Conservation (phyloP, 2,329 filamentous ascomycete species). For the Chaetomium globosum region DNA sequence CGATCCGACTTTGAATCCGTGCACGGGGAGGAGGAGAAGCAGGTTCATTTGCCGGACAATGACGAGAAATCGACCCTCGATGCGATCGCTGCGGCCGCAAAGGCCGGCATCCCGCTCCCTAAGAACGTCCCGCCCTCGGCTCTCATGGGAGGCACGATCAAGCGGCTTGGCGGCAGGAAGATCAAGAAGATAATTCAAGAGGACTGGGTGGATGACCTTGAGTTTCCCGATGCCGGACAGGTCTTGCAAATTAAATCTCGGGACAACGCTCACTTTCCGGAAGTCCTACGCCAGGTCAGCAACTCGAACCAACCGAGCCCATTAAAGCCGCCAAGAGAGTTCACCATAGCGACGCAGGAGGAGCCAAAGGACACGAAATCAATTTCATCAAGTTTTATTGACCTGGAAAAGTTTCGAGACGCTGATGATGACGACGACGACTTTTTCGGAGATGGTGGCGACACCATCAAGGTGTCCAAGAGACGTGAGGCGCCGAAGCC, state of each 20-base stretch:
- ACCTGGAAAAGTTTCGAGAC: conserved; percentile 67
- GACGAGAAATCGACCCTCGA: conserved; percentile 82
- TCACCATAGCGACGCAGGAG: conserved; percentile 35
- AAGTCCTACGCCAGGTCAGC: conserved; percentile 68
- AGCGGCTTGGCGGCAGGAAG: conserved; percentile 77
- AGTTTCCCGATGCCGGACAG: conserved; percentile 63
- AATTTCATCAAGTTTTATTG: conserved; percentile 52
- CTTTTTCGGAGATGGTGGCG: conserved; percentile 64
- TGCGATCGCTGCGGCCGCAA: conserved; percentile 83
- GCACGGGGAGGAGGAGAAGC: conserved; percentile 81
- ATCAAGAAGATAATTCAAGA: conserved; percentile 73
- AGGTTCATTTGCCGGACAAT: conserved; percentile 80
- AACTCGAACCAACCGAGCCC: conserved; percentile 59
- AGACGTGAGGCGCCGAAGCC: conserved; percentile 55
- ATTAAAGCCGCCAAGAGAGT: conserved; percentile 40
- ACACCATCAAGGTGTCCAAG: conserved; percentile 71
- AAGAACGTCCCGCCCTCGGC: conserved; percentile 85
- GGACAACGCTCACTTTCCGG: conserved; percentile 65
- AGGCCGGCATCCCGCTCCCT: conserved; percentile 89
- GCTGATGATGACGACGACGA: conserved; percentile 61
- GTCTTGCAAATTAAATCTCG: conserved; percentile 66
- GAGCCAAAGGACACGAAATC: conserved; percentile 42
- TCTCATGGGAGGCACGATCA: conserved; percentile 88
- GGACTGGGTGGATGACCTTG: conserved; percentile 80
- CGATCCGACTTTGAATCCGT: conserved; percentile 79